A percentile compares a stretch with the other conserved stretches of the same genome.
Evolutionary conservation across 805 yeast genomes (phyloP).

Genomic region (Ogataea chonburiensis): DNA sequence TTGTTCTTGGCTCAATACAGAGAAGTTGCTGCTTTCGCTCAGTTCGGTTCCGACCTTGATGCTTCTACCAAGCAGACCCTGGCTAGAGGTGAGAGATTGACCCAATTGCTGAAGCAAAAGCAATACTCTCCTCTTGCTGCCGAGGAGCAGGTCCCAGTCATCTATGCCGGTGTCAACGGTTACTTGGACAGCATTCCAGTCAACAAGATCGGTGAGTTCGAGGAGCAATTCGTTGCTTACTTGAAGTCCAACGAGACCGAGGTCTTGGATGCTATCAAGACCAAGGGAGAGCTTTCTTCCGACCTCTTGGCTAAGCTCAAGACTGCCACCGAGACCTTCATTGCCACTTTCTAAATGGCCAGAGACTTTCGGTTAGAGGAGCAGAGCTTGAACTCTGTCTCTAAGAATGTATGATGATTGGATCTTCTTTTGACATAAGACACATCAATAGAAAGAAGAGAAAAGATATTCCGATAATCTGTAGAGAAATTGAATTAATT

Average conservation of each 20-base stretch:
- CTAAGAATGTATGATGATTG: conserved; percentile 22
- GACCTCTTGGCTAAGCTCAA: conserved; percentile 85
- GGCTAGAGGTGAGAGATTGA: conserved; percentile 99
- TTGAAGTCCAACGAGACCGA: conserved; percentile 87
- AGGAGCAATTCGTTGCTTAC: conserved; percentile 87
- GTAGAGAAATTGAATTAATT: conserved; percentile 7
- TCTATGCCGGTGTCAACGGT: conserved; percentile 99
- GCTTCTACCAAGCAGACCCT: conserved; percentile 99
- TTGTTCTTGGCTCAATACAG: conserved; percentile 99
- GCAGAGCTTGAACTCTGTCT: conserved; percentile 15
- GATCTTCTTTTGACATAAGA: conserved; percentile 23
- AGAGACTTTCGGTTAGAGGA: conserved; percentile 17
- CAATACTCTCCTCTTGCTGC: conserved; percentile 97
- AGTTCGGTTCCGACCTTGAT: conserved; percentile 99
- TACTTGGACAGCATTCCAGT: conserved; percentile 85
- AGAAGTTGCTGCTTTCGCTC: conserved; percentile 99
- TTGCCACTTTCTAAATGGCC: conserved; percentile 71
- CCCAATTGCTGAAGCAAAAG: conserved; percentile 97
- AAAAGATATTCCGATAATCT: conserved; percentile 19
- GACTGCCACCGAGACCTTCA: conserved; percentile 88
- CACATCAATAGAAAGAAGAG: conserved; percentile 21
- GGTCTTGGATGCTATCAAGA: conserved; percentile 79
- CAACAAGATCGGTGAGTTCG: conserved; percentile 86
- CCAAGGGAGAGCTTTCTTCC: conserved; percentile 85
- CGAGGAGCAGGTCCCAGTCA: conserved; percentile 98